These are phyloP conservation scores for Penicillium sclerotigenum DNA, from an alignment of 2,329 filamentous ascomycete genomes.

Conservation along the genomic window DNA sequence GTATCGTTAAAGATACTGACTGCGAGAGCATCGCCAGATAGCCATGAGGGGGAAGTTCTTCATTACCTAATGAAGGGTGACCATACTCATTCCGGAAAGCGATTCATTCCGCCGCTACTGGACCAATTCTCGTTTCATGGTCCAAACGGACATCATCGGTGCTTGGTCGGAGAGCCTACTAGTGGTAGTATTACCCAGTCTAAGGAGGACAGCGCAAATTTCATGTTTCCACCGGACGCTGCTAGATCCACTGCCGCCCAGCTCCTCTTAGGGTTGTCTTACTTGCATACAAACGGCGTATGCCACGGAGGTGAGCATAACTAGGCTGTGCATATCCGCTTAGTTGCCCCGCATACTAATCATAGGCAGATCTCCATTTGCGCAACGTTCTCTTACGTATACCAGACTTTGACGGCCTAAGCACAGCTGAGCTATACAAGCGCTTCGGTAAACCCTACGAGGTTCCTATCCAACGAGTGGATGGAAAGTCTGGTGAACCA, in stretches of 20 bases:
- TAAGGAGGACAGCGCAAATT: conserved; percentile 10
- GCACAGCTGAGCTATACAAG: conserved; percentile 19
- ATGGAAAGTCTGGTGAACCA: conserved; percentile 19
- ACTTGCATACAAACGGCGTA: conserved; percentile 21
- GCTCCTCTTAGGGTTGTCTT: conserved; percentile 18
- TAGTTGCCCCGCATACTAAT: conserved; percentile 7
- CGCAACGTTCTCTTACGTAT: conserved; percentile 20
- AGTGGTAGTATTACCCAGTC: conserved; percentile 7
- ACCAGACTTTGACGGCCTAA: conserved; percentile 12
- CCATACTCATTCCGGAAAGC: conserved; percentile 1
- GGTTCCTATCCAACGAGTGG: conserved; percentile 17
- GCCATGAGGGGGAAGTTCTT: conserved; percentile 5
- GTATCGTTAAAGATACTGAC: conserved; percentile 23
- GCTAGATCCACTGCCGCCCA: conserved; percentile 21
- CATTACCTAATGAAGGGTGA: not conserved
- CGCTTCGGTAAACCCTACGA: conserved; percentile 19
- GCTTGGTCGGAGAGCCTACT: conserved; percentile 7
- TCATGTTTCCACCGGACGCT: conserved; percentile 23
- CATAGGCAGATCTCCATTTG: conserved; percentile 7
- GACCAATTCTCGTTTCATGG: conserved; percentile 8
- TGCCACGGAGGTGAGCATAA: conserved; percentile 19
- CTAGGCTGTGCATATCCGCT: not conserved
- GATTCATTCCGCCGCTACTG: conserved; percentile 1
- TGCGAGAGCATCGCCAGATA: conserved; percentile 14
- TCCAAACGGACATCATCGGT: conserved; percentile 10